A percentile compares a stretch with the other conserved stretches of the same genome.
phyloP scores from a whole-genome alignment of 1,284 basidiomycete genomes.

The Cryptococcus wingfieldii region DNA sequence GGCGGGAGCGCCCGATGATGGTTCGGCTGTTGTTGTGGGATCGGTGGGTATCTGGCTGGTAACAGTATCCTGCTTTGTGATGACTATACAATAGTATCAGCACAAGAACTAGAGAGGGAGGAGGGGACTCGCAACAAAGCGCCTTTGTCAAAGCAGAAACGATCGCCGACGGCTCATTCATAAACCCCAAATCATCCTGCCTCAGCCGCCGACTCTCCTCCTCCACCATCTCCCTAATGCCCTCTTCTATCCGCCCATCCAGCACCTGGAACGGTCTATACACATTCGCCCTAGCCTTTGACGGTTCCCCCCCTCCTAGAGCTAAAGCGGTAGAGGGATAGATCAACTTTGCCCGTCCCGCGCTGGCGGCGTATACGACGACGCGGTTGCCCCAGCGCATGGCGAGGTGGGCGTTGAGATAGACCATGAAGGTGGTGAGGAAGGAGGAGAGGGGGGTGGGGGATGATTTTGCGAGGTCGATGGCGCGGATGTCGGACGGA shows the following conservation, averaged over 20 bases:
- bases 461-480: constrained; percentile 32
- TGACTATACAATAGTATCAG: constrained; percentile 56
- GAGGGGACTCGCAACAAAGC: constrained; percentile 70
- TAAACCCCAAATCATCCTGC: constrained; percentile 26
- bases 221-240: constrained; percentile 61
- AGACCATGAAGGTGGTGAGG: constrained; percentile 76
- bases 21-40: constrained; percentile 18
- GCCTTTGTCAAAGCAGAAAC: constrained; percentile 85
- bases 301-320: constrained; percentile 47
- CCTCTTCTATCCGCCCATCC: constrained; percentile 62
- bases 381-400: constrained; percentile 86
- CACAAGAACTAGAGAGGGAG: background rate
- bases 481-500: constrained; percentile 8
- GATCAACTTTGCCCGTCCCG: constrained; percentile 57
- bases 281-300: constrained; percentile 59
- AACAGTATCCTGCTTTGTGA: constrained; percentile 67
- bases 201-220: constrained; percentile 59
- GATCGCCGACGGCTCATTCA: constrained; percentile 58
- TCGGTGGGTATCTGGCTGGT: constrained; percentile 8
- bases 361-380: constrained; percentile 82
- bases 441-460: constrained; percentile 64
- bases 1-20: constrained; percentile 47
- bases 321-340: background rate
- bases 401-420: constrained; percentile 88
- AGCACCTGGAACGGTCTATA: constrained; percentile 68